These are phyloP conservation scores for Metschnikowia proteae DNA, from an alignment of 805 yeast species.

Conservation along the genomic window DNA sequence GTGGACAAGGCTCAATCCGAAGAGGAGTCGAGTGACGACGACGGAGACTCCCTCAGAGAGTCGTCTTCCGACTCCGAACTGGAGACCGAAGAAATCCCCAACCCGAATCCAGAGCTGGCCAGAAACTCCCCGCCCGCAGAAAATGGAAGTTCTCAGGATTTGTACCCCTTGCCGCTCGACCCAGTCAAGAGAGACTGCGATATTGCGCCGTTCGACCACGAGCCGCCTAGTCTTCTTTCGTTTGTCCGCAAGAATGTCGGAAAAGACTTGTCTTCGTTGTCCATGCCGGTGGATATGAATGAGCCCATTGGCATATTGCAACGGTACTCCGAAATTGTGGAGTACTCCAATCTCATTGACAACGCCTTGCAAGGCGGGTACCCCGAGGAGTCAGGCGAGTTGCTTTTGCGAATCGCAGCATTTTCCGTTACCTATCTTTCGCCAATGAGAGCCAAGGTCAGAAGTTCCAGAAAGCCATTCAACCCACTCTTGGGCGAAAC, in stretches of 20 bases:
- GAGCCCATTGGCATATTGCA: conserved; percentile 88
- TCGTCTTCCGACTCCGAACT: conserved; percentile 17
- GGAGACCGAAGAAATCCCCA: conserved; percentile 14
- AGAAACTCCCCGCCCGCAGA: neutral
- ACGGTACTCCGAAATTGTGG: conserved; percentile 73
- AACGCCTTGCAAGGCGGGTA: conserved; percentile 50
- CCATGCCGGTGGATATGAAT: conserved; percentile 93
- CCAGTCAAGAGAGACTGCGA: conserved; percentile 53
- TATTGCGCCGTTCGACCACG: conserved; percentile 52
- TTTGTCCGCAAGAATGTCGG: conserved; percentile 88
- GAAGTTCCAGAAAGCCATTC: conserved; percentile 86
- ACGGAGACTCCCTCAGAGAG: conserved; percentile 18
- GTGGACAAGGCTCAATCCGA: conserved; percentile 9
- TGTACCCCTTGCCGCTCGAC: conserved; percentile 65
- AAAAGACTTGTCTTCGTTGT: conserved; percentile 76
- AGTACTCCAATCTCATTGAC: conserved; percentile 65
- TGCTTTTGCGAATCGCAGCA: conserved; percentile 65
- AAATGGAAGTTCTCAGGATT: conserved; percentile 24
- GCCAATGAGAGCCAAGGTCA: conserved; percentile 64
- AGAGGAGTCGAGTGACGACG: conserved; percentile 20
- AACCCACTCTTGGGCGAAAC: conserved; percentile 95
- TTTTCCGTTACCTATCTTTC: conserved; percentile 79
- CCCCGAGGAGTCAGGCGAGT: conserved; percentile 49
- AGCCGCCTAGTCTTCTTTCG: conserved; percentile 80
- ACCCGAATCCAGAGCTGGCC: conserved; percentile 3